Conservation (phyloP, 148 eudicot species). For the Fallopia convolvulus region DNA sequence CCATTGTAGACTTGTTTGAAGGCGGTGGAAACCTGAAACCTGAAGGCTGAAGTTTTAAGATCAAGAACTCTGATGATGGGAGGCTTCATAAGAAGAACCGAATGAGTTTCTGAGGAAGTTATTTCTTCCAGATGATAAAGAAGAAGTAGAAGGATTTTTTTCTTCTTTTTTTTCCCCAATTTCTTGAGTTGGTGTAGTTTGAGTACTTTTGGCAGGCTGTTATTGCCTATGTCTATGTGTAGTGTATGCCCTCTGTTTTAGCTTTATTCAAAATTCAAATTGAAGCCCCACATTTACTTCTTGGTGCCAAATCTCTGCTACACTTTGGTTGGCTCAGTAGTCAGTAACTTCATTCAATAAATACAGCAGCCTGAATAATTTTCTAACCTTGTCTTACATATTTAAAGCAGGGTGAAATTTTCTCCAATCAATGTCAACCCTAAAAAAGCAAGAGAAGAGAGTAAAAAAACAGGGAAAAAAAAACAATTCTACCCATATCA, state of each 20-base stretch:
- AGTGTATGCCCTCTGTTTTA: slow-evolving; percentile 6
- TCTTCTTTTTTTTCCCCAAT: background rate
- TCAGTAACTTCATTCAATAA: slow-evolving; percentile 4
- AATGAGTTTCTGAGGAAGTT: slow-evolving; percentile 9
- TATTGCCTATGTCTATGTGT: slow-evolving; percentile 9
- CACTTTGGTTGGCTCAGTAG: slow-evolving; percentile 4
- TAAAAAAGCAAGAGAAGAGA: background rate
- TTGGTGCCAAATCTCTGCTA: slow-evolving; percentile 5
- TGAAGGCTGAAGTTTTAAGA: background rate
- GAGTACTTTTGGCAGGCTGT: slow-evolving; percentile 6
- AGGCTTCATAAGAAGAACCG: background rate
- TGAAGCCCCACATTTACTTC: slow-evolving; percentile 9
- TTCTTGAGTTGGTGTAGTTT: slow-evolving; percentile 1
- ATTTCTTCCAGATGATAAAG: slow-evolving; percentile 2
- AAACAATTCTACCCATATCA: background rate
- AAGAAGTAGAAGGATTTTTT: slow-evolving; percentile 5
- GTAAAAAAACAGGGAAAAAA: too few species aligned
- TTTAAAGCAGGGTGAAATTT: background rate
- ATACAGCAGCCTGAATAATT: slow-evolving; percentile 1
- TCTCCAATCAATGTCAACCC: background rate
- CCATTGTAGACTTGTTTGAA: slow-evolving; percentile 5
- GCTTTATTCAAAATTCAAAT: slow-evolving; percentile 12
- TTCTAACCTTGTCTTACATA: background rate
- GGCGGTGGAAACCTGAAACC: background rate
- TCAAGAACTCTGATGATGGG: background rate